phyloP scores from a whole-genome alignment of 495 filamentous ascomycete genomes.

The Aspergillus diversus region DNA sequence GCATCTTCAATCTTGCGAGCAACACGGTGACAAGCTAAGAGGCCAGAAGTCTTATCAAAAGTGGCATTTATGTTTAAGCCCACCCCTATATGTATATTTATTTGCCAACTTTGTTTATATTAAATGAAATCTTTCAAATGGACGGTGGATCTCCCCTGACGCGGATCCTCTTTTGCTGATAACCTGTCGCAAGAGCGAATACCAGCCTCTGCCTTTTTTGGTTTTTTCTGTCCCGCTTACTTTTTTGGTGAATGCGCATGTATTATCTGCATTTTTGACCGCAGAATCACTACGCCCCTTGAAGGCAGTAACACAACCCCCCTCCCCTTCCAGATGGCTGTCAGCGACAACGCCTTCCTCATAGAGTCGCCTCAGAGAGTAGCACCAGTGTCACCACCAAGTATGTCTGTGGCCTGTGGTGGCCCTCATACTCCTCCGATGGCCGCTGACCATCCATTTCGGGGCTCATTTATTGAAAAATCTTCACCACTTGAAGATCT shows the following conservation, averaged over 20 bases:
- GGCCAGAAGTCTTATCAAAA: too few species aligned
- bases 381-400: slow-evolving; percentile 6
- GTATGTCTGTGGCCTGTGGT: neutral
- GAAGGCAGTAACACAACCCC: slow-evolving; percentile 11
- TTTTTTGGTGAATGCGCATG: too few species aligned
- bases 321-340: neutral
- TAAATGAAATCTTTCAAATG: too few species aligned
- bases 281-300: neutral
- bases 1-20: neutral
- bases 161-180: too few species aligned
- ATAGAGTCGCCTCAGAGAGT: neutral
- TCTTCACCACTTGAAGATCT: slow-evolving; percentile 13
- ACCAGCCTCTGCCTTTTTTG: too few species aligned
- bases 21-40: neutral
- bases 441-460: neutral
- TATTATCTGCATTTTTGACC: neutral
- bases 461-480: neutral
- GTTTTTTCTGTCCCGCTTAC: too few species aligned
- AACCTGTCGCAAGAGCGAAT: too few species aligned
- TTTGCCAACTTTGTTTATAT: too few species aligned
- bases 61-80: too few species aligned
- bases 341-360: neutral
- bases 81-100: too few species aligned
- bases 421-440: slow-evolving; percentile 6
- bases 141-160: too few species aligned